Percentiles rank a stretch among this genome's conserved stretches.
phyloP scores from a whole-genome alignment of 805 yeast species.

The Lipomyces kockii region DNA sequence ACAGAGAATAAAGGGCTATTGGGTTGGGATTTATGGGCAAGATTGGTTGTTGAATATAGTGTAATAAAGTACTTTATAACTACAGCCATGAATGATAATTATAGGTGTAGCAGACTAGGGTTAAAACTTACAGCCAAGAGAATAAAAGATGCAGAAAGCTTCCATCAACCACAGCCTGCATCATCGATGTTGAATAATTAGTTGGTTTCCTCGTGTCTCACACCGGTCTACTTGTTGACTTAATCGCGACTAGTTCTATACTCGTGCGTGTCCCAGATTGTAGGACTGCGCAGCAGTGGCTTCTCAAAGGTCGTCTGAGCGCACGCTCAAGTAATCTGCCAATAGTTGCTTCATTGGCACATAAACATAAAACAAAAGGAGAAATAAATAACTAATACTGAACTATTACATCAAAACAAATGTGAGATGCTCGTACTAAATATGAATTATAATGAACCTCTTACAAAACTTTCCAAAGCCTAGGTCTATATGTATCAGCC shows the following conservation, averaged over 20 bases:
- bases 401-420: neutral
- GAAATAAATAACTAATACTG: neutral
- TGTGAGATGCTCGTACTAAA: neutral
- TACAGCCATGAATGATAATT: neutral
- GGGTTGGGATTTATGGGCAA: neutral
- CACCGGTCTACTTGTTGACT: no score
- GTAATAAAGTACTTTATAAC: neutral
- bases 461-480: neutral
- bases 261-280: neutral
- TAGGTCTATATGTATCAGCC: neutral
- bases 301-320: neutral
- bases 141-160: no score
- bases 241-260: no score
- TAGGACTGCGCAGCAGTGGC: neutral
- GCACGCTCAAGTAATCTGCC: neutral
- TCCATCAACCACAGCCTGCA: no score
- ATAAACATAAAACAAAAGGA: neutral
- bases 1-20: conserved; percentile 44
- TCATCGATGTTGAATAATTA: no score
- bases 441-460: neutral
- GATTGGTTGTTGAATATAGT: conserved; percentile 1
- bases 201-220: no score
- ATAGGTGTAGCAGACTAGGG: no score
- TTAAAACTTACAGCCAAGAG: no score
- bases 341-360: no score